Conservation (phyloP, 2,329 filamentous ascomycete genomes). For the Ophiostoma himal-ulmi region DNA sequence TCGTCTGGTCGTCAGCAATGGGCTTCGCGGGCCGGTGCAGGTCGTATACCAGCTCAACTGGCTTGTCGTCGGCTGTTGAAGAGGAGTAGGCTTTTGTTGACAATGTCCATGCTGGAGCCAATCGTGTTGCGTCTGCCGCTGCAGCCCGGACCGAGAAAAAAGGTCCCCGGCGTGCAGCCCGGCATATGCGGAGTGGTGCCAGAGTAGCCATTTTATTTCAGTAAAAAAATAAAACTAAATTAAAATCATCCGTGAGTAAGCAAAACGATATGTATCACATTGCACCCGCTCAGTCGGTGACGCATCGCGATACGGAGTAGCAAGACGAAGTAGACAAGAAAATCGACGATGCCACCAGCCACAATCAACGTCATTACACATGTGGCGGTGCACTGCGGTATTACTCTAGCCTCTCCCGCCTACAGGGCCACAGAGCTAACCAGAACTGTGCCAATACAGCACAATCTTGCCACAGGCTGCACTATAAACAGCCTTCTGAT, state of each 20-base stretch:
- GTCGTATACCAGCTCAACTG: slow-evolving; percentile 54
- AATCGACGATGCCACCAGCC: slow-evolving; percentile 5
- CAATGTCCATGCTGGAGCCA: neutral
- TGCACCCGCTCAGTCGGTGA: neutral
- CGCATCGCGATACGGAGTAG: neutral
- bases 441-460: slow-evolving; percentile 7
- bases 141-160: neutral
- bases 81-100: slow-evolving; percentile 14
- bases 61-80: neutral
- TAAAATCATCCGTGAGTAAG: neutral
- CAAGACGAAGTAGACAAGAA: neutral
- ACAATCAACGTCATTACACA: neutral
- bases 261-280: neutral
- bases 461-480: slow-evolving; percentile 14
- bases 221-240: neutral
- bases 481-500: slow-evolving; percentile 15
- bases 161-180: neutral
- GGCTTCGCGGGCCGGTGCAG: slow-evolving; percentile 54
- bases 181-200: slow-evolving; percentile 15
- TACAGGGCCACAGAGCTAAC: neutral
- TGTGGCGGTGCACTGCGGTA: slow-evolving; percentile 13
- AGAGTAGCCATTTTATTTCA: neutral
- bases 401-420: neutral
- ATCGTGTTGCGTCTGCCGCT: neutral
- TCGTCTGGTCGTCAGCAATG: slow-evolving; percentile 38